These are phyloP conservation scores for Fusarium temperatum DNA, from an alignment of 2,329 filamentous ascomycete species.

Conservation along the genomic window DNA sequence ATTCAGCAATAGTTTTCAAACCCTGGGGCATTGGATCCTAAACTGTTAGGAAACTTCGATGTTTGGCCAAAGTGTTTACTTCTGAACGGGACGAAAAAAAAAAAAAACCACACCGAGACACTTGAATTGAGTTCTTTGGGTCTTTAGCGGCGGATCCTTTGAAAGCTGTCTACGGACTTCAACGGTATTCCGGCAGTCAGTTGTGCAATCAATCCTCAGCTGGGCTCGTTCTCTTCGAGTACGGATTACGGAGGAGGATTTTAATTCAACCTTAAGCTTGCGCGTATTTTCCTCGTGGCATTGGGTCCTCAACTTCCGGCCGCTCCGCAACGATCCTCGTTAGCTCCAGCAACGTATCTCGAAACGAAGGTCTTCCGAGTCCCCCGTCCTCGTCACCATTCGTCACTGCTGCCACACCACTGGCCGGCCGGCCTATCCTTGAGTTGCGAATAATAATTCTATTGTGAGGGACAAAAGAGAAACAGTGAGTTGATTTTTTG, in stretches of 20 bases:
- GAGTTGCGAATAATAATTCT: slow-evolving; percentile 22
- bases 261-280: slow-evolving; percentile 23
- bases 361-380: slow-evolving; percentile 19
- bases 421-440: slow-evolving; percentile 24
- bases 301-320: slow-evolving; percentile 30
- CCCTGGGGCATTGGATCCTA: background rate
- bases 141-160: background rate
- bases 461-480: slow-evolving; percentile 7
- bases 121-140: slow-evolving; percentile 12
- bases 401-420: slow-evolving; percentile 39
- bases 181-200: slow-evolving; percentile 1
- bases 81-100: slow-evolving; percentile 2
- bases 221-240: slow-evolving; percentile 1
- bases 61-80: slow-evolving; percentile 16
- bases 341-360: slow-evolving; percentile 34
- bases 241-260: slow-evolving; percentile 4
- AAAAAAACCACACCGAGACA: background rate
- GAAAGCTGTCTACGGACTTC: background rate
- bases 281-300: slow-evolving; percentile 23
- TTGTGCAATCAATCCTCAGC: slow-evolving; percentile 2
- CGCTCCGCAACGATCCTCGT: slow-evolving; percentile 33
- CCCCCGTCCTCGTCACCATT: slow-evolving; percentile 28
- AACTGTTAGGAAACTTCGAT: slow-evolving; percentile 17
- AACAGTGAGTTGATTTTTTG: slow-evolving; percentile 17
- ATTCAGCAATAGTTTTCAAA: slow-evolving; percentile 21